Evolutionary conservation across 805 yeast species (phyloP), one percentile per base, ranked within the genome.

Genomic region (Candida khao-thaluensis): DNA sequence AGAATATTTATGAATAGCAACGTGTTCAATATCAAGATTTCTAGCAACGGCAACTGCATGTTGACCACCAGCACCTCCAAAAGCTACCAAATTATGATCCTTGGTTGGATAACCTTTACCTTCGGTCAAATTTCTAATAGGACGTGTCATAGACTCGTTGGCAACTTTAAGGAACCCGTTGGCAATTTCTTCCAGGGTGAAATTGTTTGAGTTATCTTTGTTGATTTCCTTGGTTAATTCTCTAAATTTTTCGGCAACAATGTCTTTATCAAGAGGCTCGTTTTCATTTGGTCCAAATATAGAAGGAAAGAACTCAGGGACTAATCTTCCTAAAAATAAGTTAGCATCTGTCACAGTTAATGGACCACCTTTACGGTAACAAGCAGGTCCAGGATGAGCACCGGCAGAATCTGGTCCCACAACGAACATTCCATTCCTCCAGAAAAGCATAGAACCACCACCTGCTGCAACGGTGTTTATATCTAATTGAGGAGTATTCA

Each of bases 341-440:
- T 29, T 29, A 17, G 32, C 32, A 29, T 29, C 32, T 17, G 32
- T 29, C 7, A 29, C 60, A 1, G 66, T 60, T 38, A 61, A 51
- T 11, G 65, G 66, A 15, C 67, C 67, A 14, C 62, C 62, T 40
- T 62, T 62, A 28, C 66, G 42, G 44, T 62, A 62, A 37, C 66
- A 58, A 8, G 59, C 64, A 5, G 66, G 66, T 15, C 66, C 66
- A 7, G 66, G 66, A 40, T 61, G 59, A 5, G 62, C 51, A 7
- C 64, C 32, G 5, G 32, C 32, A 7, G 21, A 17, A 6, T 29
- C 32, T 16, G 32, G 32, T 16, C 32, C 32, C 7, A 29, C 32
- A 5, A 29, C 32, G 22, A 29, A 29, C 32, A 29, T 29, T 10
- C 32, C 32, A 29, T 29, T 29, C 17, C 32, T 29, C 32, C 32